Evolutionary conservation across 2,329 filamentous ascomycete species (phyloP).

Genomic region (Fusarium begoniae): DNA sequence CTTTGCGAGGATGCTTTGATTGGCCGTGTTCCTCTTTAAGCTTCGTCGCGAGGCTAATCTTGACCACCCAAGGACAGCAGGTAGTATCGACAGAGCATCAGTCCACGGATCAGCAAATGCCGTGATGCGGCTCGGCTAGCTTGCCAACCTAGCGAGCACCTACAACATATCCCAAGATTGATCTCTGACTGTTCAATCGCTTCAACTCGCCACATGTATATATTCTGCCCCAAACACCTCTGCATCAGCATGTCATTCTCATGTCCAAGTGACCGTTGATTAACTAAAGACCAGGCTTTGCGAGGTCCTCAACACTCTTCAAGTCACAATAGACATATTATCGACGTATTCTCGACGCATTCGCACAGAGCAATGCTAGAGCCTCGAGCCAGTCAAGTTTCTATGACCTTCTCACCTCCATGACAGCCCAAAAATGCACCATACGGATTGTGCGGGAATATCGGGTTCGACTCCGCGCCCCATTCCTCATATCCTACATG

Average conservation of each 20-base stretch:
- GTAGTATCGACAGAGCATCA: conserved; percentile 3
- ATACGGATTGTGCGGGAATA: neutral
- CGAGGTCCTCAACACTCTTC: neutral
- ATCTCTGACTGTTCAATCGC: neutral
- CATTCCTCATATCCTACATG: conserved; percentile 3
- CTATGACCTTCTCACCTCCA: conserved; percentile 1
- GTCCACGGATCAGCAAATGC: conserved; percentile 14
- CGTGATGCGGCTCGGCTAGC: conserved; percentile 4
- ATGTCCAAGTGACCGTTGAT: neutral
- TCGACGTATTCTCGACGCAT: too few species aligned
- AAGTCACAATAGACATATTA: neutral
- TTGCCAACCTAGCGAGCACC: neutral
- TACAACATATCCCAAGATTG: neutral
- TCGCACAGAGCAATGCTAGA: neutral
- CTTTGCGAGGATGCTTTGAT: neutral
- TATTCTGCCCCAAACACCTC: neutral
- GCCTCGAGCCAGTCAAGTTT: neutral
- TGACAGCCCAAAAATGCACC: conserved; percentile 1
- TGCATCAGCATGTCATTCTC: neutral
- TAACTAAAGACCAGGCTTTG: neutral
- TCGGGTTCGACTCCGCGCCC: conserved; percentile 12
- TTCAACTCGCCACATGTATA: neutral
- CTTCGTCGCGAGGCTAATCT: neutral
- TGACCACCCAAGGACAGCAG: neutral
- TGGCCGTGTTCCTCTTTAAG: neutral